phyloP scores from a whole-genome alignment of 768 basidiomycete species.

The Suillus fuscotomentosus region DNA sequence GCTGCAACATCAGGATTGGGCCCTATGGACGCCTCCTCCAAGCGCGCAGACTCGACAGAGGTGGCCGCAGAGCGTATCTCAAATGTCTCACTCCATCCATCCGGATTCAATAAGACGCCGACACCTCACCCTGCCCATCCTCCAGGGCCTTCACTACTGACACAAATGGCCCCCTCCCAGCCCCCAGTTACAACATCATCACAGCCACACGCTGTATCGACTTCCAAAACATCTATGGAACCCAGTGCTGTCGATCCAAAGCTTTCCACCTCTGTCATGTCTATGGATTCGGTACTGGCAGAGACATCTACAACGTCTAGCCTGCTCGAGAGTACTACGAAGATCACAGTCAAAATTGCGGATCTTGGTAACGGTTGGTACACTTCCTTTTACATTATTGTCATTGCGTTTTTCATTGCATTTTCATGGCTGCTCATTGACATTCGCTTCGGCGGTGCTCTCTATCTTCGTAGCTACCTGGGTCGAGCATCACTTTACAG shows the following conservation, averaged over 20 bases:
- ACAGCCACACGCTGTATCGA: conserved; percentile 26
- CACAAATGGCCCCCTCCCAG: conserved; percentile 59
- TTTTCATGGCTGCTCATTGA: conserved; percentile 5
- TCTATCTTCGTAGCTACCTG: conserved; percentile 55
- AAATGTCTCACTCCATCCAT: conserved; percentile 42
- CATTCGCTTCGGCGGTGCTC: conserved; percentile 7
- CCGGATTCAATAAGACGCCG: conserved; percentile 38
- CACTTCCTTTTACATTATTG: conserved; percentile 1
- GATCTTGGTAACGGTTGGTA: conserved; percentile 90
- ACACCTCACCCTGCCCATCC: conserved; percentile 35
- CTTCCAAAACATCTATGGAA: conserved; percentile 19
- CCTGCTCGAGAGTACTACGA: conserved; percentile 44
- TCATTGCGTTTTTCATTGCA: neutral
- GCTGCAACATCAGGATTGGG: conserved; percentile 8
- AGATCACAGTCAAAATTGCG: conserved; percentile 98
- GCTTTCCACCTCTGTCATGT: conserved; percentile 25
- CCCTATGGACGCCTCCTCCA: conserved; percentile 14
- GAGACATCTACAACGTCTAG: conserved; percentile 28
- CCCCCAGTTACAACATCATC: conserved; percentile 15
- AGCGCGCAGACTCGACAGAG: conserved; percentile 38
- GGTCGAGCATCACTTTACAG: conserved; percentile 96
- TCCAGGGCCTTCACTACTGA: conserved; percentile 68
- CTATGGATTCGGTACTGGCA: conserved; percentile 27
- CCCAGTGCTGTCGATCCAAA: conserved; percentile 17
- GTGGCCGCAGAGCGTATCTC: conserved; percentile 51